These are phyloP conservation scores for Russula abietina DNA, from an alignment of 768 basidiomycete species.

Conservation along the genomic window DNA sequence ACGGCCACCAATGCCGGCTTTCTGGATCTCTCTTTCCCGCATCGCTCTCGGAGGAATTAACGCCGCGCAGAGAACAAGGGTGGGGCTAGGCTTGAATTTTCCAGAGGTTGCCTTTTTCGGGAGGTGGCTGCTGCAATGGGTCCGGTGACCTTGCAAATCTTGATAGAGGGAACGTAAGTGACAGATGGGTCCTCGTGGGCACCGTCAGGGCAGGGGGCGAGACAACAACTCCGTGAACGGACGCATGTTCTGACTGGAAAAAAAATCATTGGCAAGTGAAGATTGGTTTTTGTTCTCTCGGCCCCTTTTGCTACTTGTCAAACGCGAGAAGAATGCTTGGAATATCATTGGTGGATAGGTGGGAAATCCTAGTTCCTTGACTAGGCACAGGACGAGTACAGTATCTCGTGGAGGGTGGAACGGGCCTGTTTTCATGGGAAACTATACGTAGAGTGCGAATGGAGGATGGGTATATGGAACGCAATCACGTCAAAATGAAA, in stretches of 20 bases:
- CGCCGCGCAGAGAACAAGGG: conserved; percentile 1
- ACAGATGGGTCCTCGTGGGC: conserved; percentile 1
- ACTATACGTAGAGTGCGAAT: conserved; percentile 10
- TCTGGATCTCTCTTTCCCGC: conserved; percentile 1
- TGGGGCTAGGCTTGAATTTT: not conserved
- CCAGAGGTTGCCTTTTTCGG: not conserved
- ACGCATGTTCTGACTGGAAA: not conserved
- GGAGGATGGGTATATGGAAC: not conserved
- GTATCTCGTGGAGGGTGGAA: not conserved
- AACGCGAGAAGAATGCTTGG: not conserved
- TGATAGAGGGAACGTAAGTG: conserved; percentile 8
- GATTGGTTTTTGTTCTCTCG: not conserved
- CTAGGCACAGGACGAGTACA: conserved; percentile 7
- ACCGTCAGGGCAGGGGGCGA: not conserved
- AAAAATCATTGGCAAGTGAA: not conserved
- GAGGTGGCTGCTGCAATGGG: not conserved
- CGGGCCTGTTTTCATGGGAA: conserved; percentile 6
- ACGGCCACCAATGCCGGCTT: not conserved
- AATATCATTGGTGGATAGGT: conserved; percentile 5
- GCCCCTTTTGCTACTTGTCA: not conserved
- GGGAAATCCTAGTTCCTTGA: not conserved
- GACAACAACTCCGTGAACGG: not conserved
- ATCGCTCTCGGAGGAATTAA: not conserved
- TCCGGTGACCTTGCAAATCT: conserved; percentile 9
- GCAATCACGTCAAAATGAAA: not conserved